These are phyloP conservation scores for Musa beccarii DNA, from an alignment of 176 grass and related monocot species.

Conservation along the genomic window DNA sequence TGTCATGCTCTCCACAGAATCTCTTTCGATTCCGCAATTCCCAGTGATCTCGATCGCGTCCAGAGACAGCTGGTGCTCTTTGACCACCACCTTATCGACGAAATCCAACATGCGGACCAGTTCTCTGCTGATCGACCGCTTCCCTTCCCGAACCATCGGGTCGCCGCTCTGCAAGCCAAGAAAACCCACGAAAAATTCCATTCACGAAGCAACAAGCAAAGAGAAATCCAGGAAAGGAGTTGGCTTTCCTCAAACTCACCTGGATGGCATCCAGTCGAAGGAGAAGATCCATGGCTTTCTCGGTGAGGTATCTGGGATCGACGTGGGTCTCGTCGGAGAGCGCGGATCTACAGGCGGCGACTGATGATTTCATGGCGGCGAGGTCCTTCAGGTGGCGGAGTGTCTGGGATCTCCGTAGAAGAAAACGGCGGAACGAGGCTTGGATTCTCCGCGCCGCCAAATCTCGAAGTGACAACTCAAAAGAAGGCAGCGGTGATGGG, in stretches of 20 bases:
- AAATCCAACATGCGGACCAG: slow-evolving; percentile 71
- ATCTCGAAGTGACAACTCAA: slow-evolving; percentile 28
- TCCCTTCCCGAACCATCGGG: slow-evolving; percentile 80
- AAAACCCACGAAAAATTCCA: slow-evolving; percentile 14
- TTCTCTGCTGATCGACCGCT: slow-evolving; percentile 59
- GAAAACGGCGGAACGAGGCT: slow-evolving; percentile 64
- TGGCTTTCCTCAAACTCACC: slow-evolving; percentile 28
- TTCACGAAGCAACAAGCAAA: neutral
- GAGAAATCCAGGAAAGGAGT: neutral
- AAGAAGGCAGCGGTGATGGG: neutral
- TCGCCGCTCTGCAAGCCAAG: slow-evolving; percentile 44
- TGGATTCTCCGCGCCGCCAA: slow-evolving; percentile 83
- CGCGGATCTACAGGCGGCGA: slow-evolving; percentile 38
- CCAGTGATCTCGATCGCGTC: neutral
- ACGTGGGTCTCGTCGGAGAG: slow-evolving; percentile 34
- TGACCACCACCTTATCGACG: slow-evolving; percentile 66
- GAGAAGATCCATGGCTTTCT: slow-evolving; percentile 49
- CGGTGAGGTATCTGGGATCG: slow-evolving; percentile 37
- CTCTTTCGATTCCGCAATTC: neutral
- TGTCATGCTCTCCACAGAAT: slow-evolving; percentile 9
- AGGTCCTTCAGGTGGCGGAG: slow-evolving; percentile 84
- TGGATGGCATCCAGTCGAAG: slow-evolving; percentile 64
- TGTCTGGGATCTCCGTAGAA: slow-evolving; percentile 68
- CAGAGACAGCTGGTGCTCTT: slow-evolving; percentile 34
- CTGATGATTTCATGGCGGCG: slow-evolving; percentile 56